These are phyloP conservation scores for Cyathus striatus DNA, from an alignment of 768 basidiomycete species.

Conservation along the genomic window DNA sequence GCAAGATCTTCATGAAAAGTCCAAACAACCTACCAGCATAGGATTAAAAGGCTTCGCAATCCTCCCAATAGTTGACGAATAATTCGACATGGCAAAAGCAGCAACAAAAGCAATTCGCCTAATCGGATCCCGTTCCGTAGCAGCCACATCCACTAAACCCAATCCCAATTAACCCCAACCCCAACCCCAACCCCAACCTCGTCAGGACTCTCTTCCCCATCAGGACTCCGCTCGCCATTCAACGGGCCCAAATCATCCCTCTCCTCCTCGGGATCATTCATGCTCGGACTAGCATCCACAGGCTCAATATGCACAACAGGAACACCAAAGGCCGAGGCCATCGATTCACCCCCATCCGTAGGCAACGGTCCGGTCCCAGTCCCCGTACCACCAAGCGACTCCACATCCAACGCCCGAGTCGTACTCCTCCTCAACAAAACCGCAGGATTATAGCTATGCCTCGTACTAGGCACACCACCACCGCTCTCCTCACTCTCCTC, in stretches of 20 bases:
- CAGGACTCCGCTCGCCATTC: too few relatives aligned
- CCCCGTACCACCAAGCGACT: too few relatives aligned
- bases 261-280: conserved; percentile 44
- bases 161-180: conserved; percentile 5
- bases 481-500: conserved; percentile 34
- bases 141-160: conserved; percentile 75
- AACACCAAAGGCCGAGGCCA: background rate
- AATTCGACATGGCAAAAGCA: conserved; percentile 98
- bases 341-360: background rate
- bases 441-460: too few relatives aligned
- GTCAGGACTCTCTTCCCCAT: too few relatives aligned
- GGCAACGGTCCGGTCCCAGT: background rate
- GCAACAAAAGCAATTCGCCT: conserved; percentile 88
- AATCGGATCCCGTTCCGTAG: conserved; percentile 67
- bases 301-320: too few relatives aligned
- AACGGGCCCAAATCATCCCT: too few relatives aligned
- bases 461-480: conserved; percentile 45
- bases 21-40: conserved; percentile 61
- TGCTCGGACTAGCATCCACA: conserved; percentile 13
- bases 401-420: conserved; percentile 19
- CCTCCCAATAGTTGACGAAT: conserved; percentile 91
- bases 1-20: background rate
- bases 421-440: too few relatives aligned
- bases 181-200: background rate
- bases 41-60: conserved; percentile 98